Evolutionary conservation across 2,329 filamentous ascomycete species (phyloP), one percentile per base, ranked within the genome.

Genomic region (Fusarium miscanthi): DNA sequence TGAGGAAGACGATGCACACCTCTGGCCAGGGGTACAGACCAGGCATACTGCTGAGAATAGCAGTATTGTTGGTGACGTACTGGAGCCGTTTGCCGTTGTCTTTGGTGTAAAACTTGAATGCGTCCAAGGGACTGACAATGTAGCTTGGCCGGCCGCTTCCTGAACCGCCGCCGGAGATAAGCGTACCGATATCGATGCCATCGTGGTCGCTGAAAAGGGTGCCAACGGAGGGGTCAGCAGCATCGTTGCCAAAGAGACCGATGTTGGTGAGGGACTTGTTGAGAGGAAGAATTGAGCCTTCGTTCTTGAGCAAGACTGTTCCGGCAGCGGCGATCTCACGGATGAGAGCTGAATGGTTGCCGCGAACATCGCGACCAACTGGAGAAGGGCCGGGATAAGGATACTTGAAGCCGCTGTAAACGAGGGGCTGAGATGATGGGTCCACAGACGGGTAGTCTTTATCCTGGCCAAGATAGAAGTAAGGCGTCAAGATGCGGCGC

Each of bases 281-380:
- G 12, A 93, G 82, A 0, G 91, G 91, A 2, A 93, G 81, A 12
- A 86, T 82, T 30, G 81, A 82, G 51, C 78, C 85, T 5, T 84
- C 83, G 78, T 94, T 94, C 84, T 93, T 92, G 60, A 94, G 83
- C n/a, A 94, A 80, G 3, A 92, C 89, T 62, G 87, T 90, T 13
- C 88, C 85, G 74, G 90, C 86, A 59, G 88, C 79, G 13, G 86
- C 85, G 42, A 89, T 78, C 12, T 86, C 83, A 51, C 87, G 81
- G 23, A 92, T 88, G 73, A 93, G 89, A 42, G 88, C 86, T 75
- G 89, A 90, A 78, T 92, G 87, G 73, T 88, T 82, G 70, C 88
- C 86, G 70, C 88, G 85, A 2, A 89, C 87, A 70, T 88, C 88
- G 31, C 85, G 87, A 53, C 84, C 82, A 69, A 88, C 79, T 62